Evolutionary conservation across 345 rosid genomes (phyloP), one percentile per base, ranked within the genome.

Genomic region (Linum usitatissimum): DNA sequence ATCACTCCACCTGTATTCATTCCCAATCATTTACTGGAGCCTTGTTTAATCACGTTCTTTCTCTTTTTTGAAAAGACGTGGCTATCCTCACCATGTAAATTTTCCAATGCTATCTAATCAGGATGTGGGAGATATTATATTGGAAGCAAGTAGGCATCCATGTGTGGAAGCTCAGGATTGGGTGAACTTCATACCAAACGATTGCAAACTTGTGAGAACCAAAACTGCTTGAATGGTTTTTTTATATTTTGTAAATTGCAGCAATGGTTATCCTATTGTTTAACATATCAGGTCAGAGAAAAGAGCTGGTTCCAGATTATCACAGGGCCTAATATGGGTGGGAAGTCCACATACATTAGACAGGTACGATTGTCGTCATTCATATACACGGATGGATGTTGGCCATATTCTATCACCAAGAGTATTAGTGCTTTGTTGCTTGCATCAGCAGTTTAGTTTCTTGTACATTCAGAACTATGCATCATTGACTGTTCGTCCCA

Each of bases 301-400:
- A 78, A 81, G 77, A 90, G 96, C 75, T 93, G 99, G 97, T 93
- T 90, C 77, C 99, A 90, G 72, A 93, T 93, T 71, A 80, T 93
- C 66, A 93, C 97, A 19, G 99, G 99, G 70, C 97, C 99, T 64
- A 93, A 93, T 76, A 93, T 93, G 99, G 99, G 99, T 62, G 97
- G 99, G 57, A 93, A 93, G 78, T 93, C 99, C 65, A 93, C 99
- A 70, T 93, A 75, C 71, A 90, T 93, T 79, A 87, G 97, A 59
- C 99, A 93, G 88, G 98, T 92, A 62, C 55, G 73, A 30, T 70
- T 59, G 45, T 61, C 53, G 53, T n/a, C 0, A 57, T 61, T 59
- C 36, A 18, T n/a, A 57, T 58, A 56, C 30, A 28, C 53, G 60
- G 9, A 10, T 12, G 1, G 51, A 45, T 45, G 10, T 45, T 45